These are phyloP conservation scores for Boletales sp. DNA, from an alignment of 768 basidiomycete species.

Conservation along the genomic window DNA sequence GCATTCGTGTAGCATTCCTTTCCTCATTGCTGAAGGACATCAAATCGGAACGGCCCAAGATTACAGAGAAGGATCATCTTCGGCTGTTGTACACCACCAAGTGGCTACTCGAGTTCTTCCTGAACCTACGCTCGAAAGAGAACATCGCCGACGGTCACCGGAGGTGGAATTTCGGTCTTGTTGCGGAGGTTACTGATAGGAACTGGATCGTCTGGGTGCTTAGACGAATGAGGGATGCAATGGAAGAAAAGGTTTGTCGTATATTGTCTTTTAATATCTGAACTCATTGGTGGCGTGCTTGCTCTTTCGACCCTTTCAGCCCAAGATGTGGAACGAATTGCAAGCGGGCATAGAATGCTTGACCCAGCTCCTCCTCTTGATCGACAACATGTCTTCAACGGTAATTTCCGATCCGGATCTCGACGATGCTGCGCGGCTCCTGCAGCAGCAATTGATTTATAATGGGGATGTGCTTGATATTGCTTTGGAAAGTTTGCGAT, in stretches of 20 bases:
- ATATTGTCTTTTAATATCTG: constrained; percentile 2
- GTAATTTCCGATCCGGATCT: constrained; percentile 39
- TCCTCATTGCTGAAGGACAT: constrained; percentile 87
- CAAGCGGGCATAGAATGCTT: constrained; percentile 94
- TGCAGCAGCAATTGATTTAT: constrained; percentile 92
- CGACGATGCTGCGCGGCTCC: constrained; percentile 70
- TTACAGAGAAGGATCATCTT: constrained; percentile 93
- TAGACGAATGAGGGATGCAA: constrained; percentile 79
- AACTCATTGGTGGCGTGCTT: constrained; percentile 10
- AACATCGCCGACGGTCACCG: constrained; percentile 25
- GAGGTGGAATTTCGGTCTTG: constrained; percentile 65
- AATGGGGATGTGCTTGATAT: constrained; percentile 93
- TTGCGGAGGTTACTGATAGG: constrained; percentile 84
- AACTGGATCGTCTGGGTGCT: constrained; percentile 90
- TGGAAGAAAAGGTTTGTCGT: constrained; percentile 80
- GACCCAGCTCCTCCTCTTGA: constrained; percentile 84
- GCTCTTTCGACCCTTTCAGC: constrained; percentile 43
- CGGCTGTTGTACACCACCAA: constrained; percentile 83
- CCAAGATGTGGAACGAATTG: constrained; percentile 90
- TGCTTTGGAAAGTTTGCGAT: constrained; percentile 69
- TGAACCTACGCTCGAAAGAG: constrained; percentile 43
- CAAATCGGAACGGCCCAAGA: constrained; percentile 83
- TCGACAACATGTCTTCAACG: constrained; percentile 75
- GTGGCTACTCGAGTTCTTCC: constrained; percentile 93
- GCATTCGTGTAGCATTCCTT: constrained; percentile 68